Base-by-base conservation (phyloP, 1,139 yeast genomes). In the Zygoascus hellenicus region DNA sequence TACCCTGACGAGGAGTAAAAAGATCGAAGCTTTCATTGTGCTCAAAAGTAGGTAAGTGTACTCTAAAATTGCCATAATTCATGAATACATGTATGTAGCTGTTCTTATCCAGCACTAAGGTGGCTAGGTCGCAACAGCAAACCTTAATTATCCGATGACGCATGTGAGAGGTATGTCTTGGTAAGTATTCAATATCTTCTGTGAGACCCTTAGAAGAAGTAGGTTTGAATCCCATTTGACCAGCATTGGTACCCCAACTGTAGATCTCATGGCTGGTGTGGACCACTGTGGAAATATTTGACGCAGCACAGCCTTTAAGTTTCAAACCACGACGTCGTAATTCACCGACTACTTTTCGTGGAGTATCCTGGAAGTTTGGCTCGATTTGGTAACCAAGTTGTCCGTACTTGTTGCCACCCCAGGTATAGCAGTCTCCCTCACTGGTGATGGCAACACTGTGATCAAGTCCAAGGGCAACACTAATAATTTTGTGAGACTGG, bases 231-330 rank as follows among this genome's bases (percentile, higher is more conserved):
- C 95, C 95, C 81, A 90, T 81, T 61, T 90, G 97, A 0, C 97
- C 97, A 29, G 80, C 68, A 60, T 88, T 86, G 30, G 83, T 67
- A 0, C 97, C 97, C 95, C 96, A 88, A 35, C 80, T 67, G 52
- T 70, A 77, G 6, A 88, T 58, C 9, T 73, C 75, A 32, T 72
- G 64, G 28, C 69, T 71, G 0, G 83, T 71, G 55, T 73, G 83
- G 0, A 77, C 86, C 4, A 83, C 72, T 0, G 94, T 80, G 61
- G 87, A 96, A 17, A 83, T 72, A 42, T 76, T 80, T 1, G 96
- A 86, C 10, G 87, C 83, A 0, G 83, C 68, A 9, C 83, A 69
- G 0, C 89, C 88, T 11, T 65, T 63, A 3, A 80, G 60, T 11
- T 60, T 59, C 31, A 58, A 56, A 58, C 65, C 71, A 46, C 72